Percentiles rank a stretch among this genome's conserved stretches.
Evolutionary conservation across 148 eudicot genomes (phyloP).

Genomic region (Silene latifolia): DNA sequence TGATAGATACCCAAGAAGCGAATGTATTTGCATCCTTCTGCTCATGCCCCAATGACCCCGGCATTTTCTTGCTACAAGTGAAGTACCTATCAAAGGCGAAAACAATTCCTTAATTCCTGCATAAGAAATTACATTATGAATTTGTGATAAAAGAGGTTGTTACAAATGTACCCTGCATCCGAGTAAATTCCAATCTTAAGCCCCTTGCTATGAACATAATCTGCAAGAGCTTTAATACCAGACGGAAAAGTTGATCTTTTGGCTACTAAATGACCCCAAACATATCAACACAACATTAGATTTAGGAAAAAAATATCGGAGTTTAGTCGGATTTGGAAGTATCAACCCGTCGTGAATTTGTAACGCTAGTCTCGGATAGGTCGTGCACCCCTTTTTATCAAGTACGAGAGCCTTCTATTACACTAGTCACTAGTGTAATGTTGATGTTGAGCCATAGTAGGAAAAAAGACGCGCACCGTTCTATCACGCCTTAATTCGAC

Average conservation of each 20-base stretch:
- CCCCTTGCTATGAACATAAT: slow-evolving; percentile 40
- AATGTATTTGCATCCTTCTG: slow-evolving; percentile 80
- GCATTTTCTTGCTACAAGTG: slow-evolving; percentile 72
- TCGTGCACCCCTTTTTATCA: too few species aligned
- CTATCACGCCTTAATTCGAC: too few species aligned
- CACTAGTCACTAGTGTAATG: too few species aligned
- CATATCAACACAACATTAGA: neutral
- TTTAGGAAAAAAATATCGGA: too few species aligned
- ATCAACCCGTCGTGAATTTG: too few species aligned
- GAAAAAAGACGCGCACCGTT: too few species aligned
- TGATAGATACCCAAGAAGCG: slow-evolving; percentile 65
- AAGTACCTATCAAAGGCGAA: slow-evolving; percentile 34
- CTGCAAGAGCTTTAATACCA: slow-evolving; percentile 40
- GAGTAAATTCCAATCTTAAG: slow-evolving; percentile 44
- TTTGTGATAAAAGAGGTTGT: neutral
- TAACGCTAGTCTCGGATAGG: too few species aligned
- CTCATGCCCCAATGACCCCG: slow-evolving; percentile 80
- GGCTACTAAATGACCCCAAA: slow-evolving; percentile 35
- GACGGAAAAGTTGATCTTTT: slow-evolving; percentile 36
- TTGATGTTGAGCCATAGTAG: too few species aligned
- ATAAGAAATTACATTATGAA: neutral
- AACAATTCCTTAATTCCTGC: neutral
- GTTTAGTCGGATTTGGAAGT: too few species aligned
- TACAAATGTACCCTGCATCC: slow-evolving; percentile 31
- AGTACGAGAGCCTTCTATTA: too few species aligned